Base-by-base conservation (phyloP, 176 grass and related monocot species). In the Saccharum spontaneum region DNA sequence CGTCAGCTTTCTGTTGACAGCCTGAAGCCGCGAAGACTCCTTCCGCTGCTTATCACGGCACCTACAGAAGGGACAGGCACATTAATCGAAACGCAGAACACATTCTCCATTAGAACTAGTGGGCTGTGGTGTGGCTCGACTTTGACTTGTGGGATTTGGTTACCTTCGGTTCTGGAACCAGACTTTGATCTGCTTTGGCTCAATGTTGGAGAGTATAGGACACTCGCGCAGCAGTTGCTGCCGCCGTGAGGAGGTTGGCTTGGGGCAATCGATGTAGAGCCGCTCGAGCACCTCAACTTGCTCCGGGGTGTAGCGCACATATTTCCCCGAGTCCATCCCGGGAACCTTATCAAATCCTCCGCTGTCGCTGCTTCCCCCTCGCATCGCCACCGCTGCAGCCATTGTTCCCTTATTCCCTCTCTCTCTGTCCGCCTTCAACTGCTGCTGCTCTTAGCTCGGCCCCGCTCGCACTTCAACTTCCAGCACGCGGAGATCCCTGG, bases 81-180 rank as follows among this genome's bases (percentile, higher is more conserved):
- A 83, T 5, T 22, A 64, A 7, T 33, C 63, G 1, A 31, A 7
- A 16, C 28, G 23, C 0, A 10, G 1, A 26, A 26, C 59, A 62
- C 59, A 62, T 62, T 13, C 26, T 24, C 6, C 36, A 59, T 1
- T 39, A 61, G 10, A 73, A 55, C 10, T 7, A 73, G 36, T 6
- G 54, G 2, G n/a, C 16, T 38, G 1, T 40, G 49, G 31, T 37
- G 1, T 39, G 49, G 31, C 40, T 16, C 6, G 22, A 55, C 13
- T 76, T 45, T 6, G 63, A 54, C 9, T 13, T 54, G 55, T 18
- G 41, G 3, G 22, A 17, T 38, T 1, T 40, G 31, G 41, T 85
- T 90, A 98, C 97, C 97, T 99, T 92, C 97, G 87, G 76, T 99
- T 99, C 66, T 99, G 97, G 61, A 99, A 99, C 97, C 97, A 99